Percentiles rank a stretch among this genome's conserved stretches.
phyloP scores from a whole-genome alignment of 164 flowering plant genomes.

The Magnolia kwangsiensis region DNA sequence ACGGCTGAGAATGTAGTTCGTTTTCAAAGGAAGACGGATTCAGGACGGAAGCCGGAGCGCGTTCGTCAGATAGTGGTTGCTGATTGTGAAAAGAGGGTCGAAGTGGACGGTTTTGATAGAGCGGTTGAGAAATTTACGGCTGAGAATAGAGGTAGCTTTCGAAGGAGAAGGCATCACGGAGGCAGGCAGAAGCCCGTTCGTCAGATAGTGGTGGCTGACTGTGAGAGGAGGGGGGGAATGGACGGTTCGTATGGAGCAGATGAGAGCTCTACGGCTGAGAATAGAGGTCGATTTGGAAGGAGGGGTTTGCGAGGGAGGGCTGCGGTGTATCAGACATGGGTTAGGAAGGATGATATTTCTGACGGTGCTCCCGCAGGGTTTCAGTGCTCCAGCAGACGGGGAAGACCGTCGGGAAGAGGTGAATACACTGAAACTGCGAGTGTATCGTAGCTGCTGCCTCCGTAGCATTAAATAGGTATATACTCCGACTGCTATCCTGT shows the following conservation, averaged over 20 bases:
- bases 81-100: background rate
- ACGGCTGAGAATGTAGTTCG: background rate
- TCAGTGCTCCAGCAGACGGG: background rate
- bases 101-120: background rate
- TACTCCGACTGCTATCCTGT: too few relatives aligned
- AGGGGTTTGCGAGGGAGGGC: background rate
- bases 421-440: background rate
- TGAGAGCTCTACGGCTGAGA: background rate
- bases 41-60: too few relatives aligned
- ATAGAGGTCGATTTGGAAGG: background rate
- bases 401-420: background rate
- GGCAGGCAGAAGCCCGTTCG: too few relatives aligned
- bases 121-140: background rate
- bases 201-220: background rate
- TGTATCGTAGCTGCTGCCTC: background rate
- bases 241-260: background rate
- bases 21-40: too few relatives aligned
- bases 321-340: slow-evolving; percentile 3
- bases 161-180: too few relatives aligned
- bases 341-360: slow-evolving; percentile 5
- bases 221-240: background rate
- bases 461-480: background rate
- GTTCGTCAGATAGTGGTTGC: too few relatives aligned
- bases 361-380: background rate
- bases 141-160: background rate